A percentile compares a stretch with the other conserved stretches of the same genome.
Evolutionary conservation across 179 eudicot species (phyloP).

Genomic region (Carnegiea gigantea): DNA sequence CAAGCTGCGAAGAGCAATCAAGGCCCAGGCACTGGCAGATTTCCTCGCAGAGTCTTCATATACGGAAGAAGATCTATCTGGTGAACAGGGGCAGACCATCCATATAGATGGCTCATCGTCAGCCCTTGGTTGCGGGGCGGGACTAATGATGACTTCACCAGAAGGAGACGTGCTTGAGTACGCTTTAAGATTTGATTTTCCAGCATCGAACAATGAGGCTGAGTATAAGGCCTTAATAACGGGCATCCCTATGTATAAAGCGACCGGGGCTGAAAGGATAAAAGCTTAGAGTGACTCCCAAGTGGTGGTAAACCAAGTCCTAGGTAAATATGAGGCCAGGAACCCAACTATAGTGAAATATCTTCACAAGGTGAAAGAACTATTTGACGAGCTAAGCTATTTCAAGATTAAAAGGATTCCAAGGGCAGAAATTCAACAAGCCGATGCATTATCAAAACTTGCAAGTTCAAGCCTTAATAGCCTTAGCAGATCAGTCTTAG

Average conservation of each 20-base stretch:
- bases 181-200: not conserved
- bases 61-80: not conserved
- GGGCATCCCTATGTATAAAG: not conserved
- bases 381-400: not conserved
- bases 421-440: not conserved
- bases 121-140: not conserved
- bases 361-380: no score
- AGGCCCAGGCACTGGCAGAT: not conserved
- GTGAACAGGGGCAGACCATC: not conserved
- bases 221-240: slow-evolving; percentile 10
- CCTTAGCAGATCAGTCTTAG: no score
- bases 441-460: not conserved
- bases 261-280: not conserved
- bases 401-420: not conserved
- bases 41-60: not conserved
- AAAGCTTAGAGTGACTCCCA: not conserved
- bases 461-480: not conserved
- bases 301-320: not conserved
- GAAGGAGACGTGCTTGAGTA: no score
- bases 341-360: no score
- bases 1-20: not conserved
- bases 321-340: not conserved
- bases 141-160: no score
- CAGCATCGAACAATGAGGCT: not conserved
- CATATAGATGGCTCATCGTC: not conserved